A percentile compares a stretch with the other conserved stretches of the same genome.
These are phyloP conservation scores for Teunomyces lycoperdinae DNA, from an alignment of 805 yeast genomes.

Conservation along the genomic window DNA sequence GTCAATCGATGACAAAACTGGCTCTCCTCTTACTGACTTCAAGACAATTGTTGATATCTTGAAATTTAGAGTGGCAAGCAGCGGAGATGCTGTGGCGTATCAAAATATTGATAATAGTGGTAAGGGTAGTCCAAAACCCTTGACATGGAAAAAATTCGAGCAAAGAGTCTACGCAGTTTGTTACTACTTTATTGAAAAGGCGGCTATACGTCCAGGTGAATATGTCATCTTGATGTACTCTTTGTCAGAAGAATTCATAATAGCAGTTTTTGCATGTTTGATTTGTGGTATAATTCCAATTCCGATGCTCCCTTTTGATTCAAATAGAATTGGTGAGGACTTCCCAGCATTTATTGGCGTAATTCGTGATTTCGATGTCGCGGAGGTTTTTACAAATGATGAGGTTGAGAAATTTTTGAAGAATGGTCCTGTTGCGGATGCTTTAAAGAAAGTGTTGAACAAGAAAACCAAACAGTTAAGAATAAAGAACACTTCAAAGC, in stretches of 20 bases:
- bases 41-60: slow-evolving; percentile 67
- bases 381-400: slow-evolving; percentile 70
- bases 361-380: slow-evolving; percentile 67
- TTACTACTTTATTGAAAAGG: slow-evolving; percentile 64
- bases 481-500: slow-evolving; percentile 65
- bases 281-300: slow-evolving; percentile 75
- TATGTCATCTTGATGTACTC: slow-evolving; percentile 80
- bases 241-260: slow-evolving; percentile 79
- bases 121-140: slow-evolving; percentile 34
- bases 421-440: slow-evolving; percentile 60
- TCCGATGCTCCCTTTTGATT: slow-evolving; percentile 70
- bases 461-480: slow-evolving; percentile 43
- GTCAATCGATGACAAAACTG: slow-evolving; percentile 76
- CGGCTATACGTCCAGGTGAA: slow-evolving; percentile 63
- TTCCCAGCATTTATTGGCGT: slow-evolving; percentile 61
- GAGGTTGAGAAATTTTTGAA: slow-evolving; percentile 72
- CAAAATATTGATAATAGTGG: slow-evolving; percentile 39
- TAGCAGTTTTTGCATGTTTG: slow-evolving; percentile 84
- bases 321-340: slow-evolving; percentile 69
- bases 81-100: slow-evolving; percentile 80
- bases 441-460: slow-evolving; percentile 48
- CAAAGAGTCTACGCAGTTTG: slow-evolving; percentile 72
- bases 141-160: slow-evolving; percentile 80
- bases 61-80: slow-evolving; percentile 71
- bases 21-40: slow-evolving; percentile 72